A percentile compares a stretch with the other conserved stretches of the same genome.
Conservation (phyloP, 768 basidiomycete species). For the Boletus speciosus region DNA sequence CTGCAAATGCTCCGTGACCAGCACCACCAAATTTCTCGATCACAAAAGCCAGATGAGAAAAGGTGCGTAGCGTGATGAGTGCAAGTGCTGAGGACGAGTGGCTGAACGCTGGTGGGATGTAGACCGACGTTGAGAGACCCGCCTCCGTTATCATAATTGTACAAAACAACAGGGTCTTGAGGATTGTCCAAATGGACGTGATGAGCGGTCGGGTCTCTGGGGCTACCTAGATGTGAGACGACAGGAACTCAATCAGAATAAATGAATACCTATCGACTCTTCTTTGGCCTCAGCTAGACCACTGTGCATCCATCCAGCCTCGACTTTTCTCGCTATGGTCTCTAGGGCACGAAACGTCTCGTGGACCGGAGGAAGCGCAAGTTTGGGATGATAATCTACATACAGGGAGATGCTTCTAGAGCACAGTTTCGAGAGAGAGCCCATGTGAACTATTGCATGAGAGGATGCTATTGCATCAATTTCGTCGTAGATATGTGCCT, state of each 20-base stretch:
- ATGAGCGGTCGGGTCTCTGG: constrained; percentile 43
- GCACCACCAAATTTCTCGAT: constrained; percentile 76
- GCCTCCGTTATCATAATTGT: constrained; percentile 67
- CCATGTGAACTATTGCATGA: constrained; percentile 36
- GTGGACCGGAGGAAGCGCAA: constrained; percentile 26
- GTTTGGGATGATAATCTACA: constrained; percentile 33
- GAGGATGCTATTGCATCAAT: constrained; percentile 35
- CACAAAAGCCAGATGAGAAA: constrained; percentile 71
- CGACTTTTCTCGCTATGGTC: constrained; percentile 41
- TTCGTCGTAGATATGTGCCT: constrained; percentile 34
- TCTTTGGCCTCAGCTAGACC: constrained; percentile 28
- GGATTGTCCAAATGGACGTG: constrained; percentile 57
- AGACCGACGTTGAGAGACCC: constrained; percentile 53
- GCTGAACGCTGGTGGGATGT: constrained; percentile 40
- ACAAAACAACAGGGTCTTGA: constrained; percentile 77
- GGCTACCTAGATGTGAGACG: constrained; percentile 30
- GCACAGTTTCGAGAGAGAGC: constrained; percentile 40
- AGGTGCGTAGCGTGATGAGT: constrained; percentile 48
- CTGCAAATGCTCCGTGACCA: constrained; percentile 54
- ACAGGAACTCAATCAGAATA: constrained; percentile 15
- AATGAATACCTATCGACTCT: constrained; percentile 32
- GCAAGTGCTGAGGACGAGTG: constrained; percentile 49
- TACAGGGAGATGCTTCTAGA: constrained; percentile 32
- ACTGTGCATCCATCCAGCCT: constrained; percentile 46
- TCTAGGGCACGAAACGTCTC: constrained; percentile 29